Percentiles rank a stretch among this genome's conserved stretches.
Conservation (phyloP, 1,284 basidiomycete genomes). For the Microbotryum intermedium region DNA sequence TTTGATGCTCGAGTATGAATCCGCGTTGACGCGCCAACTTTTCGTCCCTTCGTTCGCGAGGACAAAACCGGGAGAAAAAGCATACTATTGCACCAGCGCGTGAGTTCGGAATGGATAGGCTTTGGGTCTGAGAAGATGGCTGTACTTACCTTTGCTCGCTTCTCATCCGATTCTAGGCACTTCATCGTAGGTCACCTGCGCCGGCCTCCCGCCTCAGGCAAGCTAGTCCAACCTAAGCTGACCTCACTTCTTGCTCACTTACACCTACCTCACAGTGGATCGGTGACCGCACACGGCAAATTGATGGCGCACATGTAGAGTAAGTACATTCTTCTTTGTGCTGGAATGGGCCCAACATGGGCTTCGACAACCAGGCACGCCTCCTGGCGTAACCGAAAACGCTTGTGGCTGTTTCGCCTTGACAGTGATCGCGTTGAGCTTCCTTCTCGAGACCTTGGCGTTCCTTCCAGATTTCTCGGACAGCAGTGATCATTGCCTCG, state of each 20-base stretch:
- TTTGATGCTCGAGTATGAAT: constrained; percentile 85
- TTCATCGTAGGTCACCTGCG: neutral
- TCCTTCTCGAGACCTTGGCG: neutral
- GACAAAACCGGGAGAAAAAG: constrained; percentile 6
- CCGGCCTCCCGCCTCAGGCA: no score
- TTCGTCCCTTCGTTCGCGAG: constrained; percentile 13
- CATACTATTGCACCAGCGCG: constrained; percentile 23
- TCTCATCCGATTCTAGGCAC: neutral
- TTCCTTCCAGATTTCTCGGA: no score
- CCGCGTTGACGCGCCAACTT: constrained; percentile 66
- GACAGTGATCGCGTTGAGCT: no score
- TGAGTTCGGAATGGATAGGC: neutral
- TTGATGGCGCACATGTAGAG: constrained; percentile 89
- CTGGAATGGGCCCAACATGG: no score
- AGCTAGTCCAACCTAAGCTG: no score
- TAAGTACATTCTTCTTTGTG: no score
- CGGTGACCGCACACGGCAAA: constrained; percentile 88
- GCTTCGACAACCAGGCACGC: no score
- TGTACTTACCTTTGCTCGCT: neutral
- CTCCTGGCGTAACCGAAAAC: no score
- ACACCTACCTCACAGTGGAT: constrained; percentile 79
- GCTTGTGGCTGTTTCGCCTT: no score
- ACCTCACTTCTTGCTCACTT: neutral
- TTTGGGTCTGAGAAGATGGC: neutral
- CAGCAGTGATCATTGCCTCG: no score